Base-by-base conservation (phyloP, 2,329 filamentous ascomycete species). In the Cryphonectria naterciae region DNA sequence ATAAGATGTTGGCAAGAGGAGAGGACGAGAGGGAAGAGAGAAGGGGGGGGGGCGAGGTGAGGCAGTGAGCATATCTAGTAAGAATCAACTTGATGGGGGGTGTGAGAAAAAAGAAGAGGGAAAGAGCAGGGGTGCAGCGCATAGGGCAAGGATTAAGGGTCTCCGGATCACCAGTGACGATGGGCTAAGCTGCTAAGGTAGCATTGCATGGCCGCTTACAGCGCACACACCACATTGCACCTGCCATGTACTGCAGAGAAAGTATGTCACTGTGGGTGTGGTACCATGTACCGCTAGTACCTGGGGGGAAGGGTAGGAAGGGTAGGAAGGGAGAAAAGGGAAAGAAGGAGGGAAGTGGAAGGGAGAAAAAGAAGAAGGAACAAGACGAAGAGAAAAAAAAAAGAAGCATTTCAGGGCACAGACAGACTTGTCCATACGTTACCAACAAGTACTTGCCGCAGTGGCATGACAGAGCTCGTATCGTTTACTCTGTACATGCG, bases 91-190 rank as follows among this genome's bases (percentile, higher is more conserved):
- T n/a, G 46, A n/a, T 49, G 46, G 46, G 46, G 19, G 46, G 41
- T 32, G n/a, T 39, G 7, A 39, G 39, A 63, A 37, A 41, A 19
- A 17, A 8, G 22, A 25, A n/a, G 15, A 37, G 35, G 37, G 15
- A 25, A 37, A 25, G 62, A 37, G 41, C 39, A 64, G 28, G 62
- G 41, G 62, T 64, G 62, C 41, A 64, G 62, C 39, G 62, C 62
- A 64, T 35, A 46, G 35, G 62, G 25, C 63, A 65, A 35, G 39
- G 63, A 49, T 32, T 19, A 17, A 46, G 28, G 63, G 63, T 46
- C 37, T 35, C 61, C 61, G n/a, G n/a, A 46, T 64, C 37, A 19
- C 61, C 61, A 64, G 61, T 46, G 61, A 64, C 61, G n/a, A 46
- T 64, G 61, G 15, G 8, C 17, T 49, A 49, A 49, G 41, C 37